These are phyloP conservation scores for Paecilomyces dactylethromorphus DNA, from an alignment of 2,329 filamentous ascomycete species.

Conservation along the genomic window DNA sequence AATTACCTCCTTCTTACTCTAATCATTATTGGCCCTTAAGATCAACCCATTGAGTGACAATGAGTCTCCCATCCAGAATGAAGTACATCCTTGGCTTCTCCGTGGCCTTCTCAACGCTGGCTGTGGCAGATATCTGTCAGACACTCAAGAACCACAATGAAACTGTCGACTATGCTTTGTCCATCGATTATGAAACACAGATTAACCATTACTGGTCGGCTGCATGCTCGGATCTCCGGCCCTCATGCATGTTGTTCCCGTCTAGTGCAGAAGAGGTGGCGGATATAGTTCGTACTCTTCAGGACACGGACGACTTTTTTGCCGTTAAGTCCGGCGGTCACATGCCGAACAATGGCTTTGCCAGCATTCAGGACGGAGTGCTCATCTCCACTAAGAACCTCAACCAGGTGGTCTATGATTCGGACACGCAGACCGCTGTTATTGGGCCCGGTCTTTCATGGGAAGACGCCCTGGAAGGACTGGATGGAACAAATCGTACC, in stretches of 20 bases:
- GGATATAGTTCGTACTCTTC: conserved; percentile 45
- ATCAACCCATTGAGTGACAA: conserved; percentile 18
- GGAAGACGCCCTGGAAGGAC: conserved; percentile 25
- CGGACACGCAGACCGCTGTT: conserved; percentile 31
- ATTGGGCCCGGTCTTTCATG: conserved; percentile 30
- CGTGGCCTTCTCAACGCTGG: conserved; percentile 14
- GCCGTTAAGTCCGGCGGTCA: conserved; percentile 50
- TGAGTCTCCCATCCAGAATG: not conserved
- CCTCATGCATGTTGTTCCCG: conserved; percentile 44
- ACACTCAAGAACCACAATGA: conserved; percentile 29
- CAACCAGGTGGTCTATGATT: conserved; percentile 28
- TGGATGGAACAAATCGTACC: conserved; percentile 24
- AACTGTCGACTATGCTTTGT: conserved; percentile 23
- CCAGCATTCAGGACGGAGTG: conserved; percentile 38
- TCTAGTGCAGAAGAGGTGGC: conserved; percentile 47
- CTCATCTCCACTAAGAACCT: conserved; percentile 42
- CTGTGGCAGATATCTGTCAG: conserved; percentile 31
- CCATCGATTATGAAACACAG: conserved; percentile 30
- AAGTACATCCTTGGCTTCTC: not conserved
- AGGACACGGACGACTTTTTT: conserved; percentile 44
- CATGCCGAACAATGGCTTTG: conserved; percentile 41
- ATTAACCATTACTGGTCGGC: conserved; percentile 44
- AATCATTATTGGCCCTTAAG: conserved; percentile 47
- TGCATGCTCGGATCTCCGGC: conserved; percentile 35
- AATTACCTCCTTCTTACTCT: not conserved